Evolutionary conservation across 2,329 filamentous ascomycete genomes (phyloP).

Genomic region (Microascus cirrosus): DNA sequence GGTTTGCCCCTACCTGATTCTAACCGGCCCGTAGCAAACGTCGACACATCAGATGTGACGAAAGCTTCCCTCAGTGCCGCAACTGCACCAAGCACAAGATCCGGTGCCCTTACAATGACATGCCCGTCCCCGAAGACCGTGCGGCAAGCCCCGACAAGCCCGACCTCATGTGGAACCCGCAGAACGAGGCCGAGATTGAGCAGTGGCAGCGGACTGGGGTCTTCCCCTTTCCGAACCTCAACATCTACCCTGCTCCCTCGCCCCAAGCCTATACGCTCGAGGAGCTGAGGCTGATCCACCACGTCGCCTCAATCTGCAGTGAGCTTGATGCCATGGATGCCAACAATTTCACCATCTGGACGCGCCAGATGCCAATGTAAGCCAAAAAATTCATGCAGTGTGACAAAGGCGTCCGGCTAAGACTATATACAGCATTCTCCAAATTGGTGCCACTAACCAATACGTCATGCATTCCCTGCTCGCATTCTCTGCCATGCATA

Average conservation of each 20-base stretch:
- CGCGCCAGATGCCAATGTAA: constrained; percentile 83
- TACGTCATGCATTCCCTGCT: constrained; percentile 94
- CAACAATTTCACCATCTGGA: constrained; percentile 84
- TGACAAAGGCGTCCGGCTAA: constrained; percentile 5
- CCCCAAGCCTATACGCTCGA: constrained; percentile 64
- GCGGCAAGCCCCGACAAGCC: constrained; percentile 50
- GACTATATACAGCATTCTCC: constrained; percentile 52
- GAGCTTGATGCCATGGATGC: constrained; percentile 69
- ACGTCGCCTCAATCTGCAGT: constrained; percentile 75
- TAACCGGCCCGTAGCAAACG: constrained; percentile 49
- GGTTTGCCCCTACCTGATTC: background rate
- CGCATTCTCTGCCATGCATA: constrained; percentile 87
- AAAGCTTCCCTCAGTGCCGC: constrained; percentile 94
- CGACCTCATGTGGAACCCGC: constrained; percentile 73
- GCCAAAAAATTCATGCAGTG: constrained; percentile 20
- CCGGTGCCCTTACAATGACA: constrained; percentile 94
- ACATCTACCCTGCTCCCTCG: constrained; percentile 63
- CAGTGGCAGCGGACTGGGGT: constrained; percentile 75
- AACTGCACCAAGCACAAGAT: constrained; percentile 99
- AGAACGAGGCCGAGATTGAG: constrained; percentile 71
- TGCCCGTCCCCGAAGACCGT: constrained; percentile 52
- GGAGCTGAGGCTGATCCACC: constrained; percentile 81
- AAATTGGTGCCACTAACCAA: constrained; percentile 66
- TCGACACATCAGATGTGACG: constrained; percentile 94
- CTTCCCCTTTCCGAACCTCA: constrained; percentile 75